Evolutionary conservation across 2,329 filamentous ascomycete genomes (phyloP), one percentile per base, ranked within the genome.

Genomic region (Alternaria postmessia): DNA sequence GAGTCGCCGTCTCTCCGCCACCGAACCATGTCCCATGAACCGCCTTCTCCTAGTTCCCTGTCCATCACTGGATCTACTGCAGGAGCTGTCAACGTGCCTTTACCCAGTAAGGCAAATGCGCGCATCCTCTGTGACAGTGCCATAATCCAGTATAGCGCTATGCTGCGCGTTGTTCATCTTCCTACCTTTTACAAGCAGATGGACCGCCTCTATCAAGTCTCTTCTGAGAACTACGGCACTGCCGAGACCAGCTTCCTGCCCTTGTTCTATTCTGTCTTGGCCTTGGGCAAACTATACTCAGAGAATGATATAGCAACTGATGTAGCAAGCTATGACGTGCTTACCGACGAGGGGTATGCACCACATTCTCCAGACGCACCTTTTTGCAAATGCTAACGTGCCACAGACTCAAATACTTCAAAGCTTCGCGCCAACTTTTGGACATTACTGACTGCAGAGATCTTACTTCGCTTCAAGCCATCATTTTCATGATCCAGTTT

Each of bases 171-270:
- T 57, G 86, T 96, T 5, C 93, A 97, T 72, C 83, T 91, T 51
- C 94, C 94, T 0, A 88, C 88, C 0, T 97, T 97, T 75, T 93
- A 91, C 79, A 85, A 87, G 59, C 88, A 87, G 70, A 85, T 97
- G 63, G 89, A 97, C 66, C 86, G 86, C 55, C 84, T 97, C 39
- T 97, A 96, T 77, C 87, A 90, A 65, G 88, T 83, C 22, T 83
- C 90, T 2, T 64, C 75, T 12, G 82, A 83, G 20, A 74, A 80
- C 42, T 83, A 81, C 63, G 78, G 74, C 16, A 79, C 80, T 57
- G 74, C 80, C 12, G 82, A 85, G 43, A 78, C 82, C 51, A 79
- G 69, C 26, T 85, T 84, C 56, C 68, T 84, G 36, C 82, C 83
- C 14, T 68, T 85, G 18, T 71, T 84, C 18, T 84, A 84, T 66